These are phyloP conservation scores for Macadamia tetraphylla DNA, from an alignment of 164 flowering plant genomes.

Conservation along the genomic window DNA sequence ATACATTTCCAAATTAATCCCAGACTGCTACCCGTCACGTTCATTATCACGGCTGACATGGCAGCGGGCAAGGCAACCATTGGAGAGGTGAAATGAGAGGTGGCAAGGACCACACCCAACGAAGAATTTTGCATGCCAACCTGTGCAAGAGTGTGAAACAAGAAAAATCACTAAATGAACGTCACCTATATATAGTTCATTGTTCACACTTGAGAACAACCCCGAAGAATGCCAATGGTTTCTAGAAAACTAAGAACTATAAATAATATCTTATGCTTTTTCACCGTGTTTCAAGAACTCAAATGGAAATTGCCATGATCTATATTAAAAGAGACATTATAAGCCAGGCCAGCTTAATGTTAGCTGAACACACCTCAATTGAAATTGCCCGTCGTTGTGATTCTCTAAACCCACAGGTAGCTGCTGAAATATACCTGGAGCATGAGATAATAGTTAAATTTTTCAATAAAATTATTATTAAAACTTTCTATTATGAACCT, in stretches of 20 bases:
- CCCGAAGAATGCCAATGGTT: no score
- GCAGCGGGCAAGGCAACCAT: slow-evolving; percentile 76
- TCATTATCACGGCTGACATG: slow-evolving; percentile 80
- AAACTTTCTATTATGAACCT: no score
- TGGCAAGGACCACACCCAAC: slow-evolving; percentile 73
- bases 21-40: slow-evolving; percentile 79
- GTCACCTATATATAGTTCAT: no score
- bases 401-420: slow-evolving; percentile 59
- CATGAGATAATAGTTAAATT: neutral
- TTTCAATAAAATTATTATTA: no score
- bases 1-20: slow-evolving; percentile 64
- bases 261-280: no score
- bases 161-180: no score
- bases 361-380: slow-evolving; percentile 47
- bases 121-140: slow-evolving; percentile 92
- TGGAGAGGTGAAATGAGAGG: slow-evolving; percentile 72
- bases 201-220: no score
- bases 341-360: neutral
- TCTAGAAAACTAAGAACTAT: no score
- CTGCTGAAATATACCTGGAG: slow-evolving; percentile 61
- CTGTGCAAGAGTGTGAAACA: slow-evolving; percentile 28
- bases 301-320: neutral
- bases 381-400: slow-evolving; percentile 69
- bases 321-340: neutral
- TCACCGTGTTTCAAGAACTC: neutral